Evolutionary conservation across 805 yeast species (phyloP), one percentile per base, ranked within the genome.

Genomic region (Yarrowia hollandica): DNA sequence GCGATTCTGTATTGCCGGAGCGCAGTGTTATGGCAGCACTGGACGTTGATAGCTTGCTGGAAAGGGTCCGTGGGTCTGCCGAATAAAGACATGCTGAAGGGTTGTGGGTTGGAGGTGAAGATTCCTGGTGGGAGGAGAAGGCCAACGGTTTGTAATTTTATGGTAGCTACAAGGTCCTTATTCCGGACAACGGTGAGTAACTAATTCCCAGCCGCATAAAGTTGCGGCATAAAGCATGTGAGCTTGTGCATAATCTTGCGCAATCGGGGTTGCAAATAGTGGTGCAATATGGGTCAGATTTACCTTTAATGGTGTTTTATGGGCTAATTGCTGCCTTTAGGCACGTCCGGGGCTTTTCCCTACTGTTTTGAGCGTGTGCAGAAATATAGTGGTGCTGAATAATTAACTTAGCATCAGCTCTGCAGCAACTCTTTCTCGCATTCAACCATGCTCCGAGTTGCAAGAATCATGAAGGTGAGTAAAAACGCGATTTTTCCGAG

Each of bases 401-500:
- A 44, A 44, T 30, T 44, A 44, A 15, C 52, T 44, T 44, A 44
- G 35, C 22, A 41, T 16, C 48, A 26, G 9, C 33, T 23, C 34
- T 42, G 50, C 50, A 44, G 52, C 35, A 44, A 28, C 52, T 44
- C 35, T 44, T 44, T 44, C 52, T 44, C 52, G 52, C 35, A 33
- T 31, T 48, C 55, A 48, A 31, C 34, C 55, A 48, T 48, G 55
- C 55, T 48, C 21, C 55, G 55, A 30, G 30, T 48, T 22, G 28
- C 55, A n/a, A 48, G 55, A 48, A 31, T 48, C 38, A 48, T 48
- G 55, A 48, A 48, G 30, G 55, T 48, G 55, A 48, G 55, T 31
- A 12, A 48, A 12, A 44, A 30, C 19, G 19, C 34, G 34, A 30
- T 8, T 18, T 14, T 14, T 9, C 15, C 14, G 18, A 8, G 14